Evolutionary conservation across 768 basidiomycete genomes (phyloP), one percentile per base, ranked within the genome.

Genomic region (Phylloporus arenicola): DNA sequence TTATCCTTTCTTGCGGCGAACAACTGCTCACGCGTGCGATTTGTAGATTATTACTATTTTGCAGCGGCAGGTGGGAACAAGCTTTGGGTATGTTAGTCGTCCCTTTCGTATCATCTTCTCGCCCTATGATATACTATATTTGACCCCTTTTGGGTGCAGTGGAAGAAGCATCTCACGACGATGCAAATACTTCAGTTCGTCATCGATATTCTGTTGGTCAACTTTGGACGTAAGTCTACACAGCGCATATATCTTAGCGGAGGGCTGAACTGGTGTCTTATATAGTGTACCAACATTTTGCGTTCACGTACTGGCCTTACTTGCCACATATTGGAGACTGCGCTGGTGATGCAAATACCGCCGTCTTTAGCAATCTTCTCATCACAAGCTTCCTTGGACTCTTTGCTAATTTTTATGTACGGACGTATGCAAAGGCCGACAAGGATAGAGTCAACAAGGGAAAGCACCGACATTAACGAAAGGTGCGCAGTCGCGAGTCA

Each of bases 1-100:
- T 25, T 27, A 34, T 46, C 9, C 35, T 47, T 39, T 11, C 41
- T 47, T 31, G n/a, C 44, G 17, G 31, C 6, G 33, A 38, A 22
- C 29, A 13, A 29, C 31, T 27, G 35, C 29, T 42, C n/a, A 47
- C 35, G 33, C 52, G 3, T 17, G 11, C 27, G 43, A n/a, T 11
- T 25, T 45, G 9, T 63, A 93, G 92, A 98, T 75, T 97, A 96
- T 72, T 98, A 98, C 72, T 98, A 97, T 73, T 96, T 85, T 67
- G 90, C 90, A n/a, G 89, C 92, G 33, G 92, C 94, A 47, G 92
- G 92, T 13, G 63, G 64, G 6, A 34, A 52, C 19, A 66, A 53
- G 44, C 20, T 51, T 7, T 64, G 64, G 64, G 64, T 64, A 31
- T 37, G 52, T 54, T 20, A 3, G 37, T 12, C 27, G 11, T 12